These are phyloP conservation scores for Monilinia fructicola DNA, from an alignment of 2,329 filamentous ascomycete species.

Conservation along the genomic window DNA sequence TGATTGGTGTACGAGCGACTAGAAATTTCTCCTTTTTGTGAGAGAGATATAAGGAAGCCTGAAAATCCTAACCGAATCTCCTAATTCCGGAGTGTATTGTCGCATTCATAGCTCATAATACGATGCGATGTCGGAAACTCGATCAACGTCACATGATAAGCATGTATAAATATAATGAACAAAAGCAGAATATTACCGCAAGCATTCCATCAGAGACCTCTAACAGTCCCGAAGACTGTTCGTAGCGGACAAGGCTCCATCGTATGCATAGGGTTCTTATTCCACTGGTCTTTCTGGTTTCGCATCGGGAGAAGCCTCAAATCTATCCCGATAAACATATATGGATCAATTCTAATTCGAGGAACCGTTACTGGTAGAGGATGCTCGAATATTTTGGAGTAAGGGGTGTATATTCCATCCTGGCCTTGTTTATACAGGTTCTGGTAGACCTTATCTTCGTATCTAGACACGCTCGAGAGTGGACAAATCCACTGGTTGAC, in stretches of 20 bases:
- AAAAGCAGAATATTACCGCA: no score
- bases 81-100: background rate
- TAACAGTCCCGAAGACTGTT: no score
- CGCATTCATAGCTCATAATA: background rate
- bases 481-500: background rate
- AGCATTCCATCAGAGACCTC: no score
- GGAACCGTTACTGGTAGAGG: background rate
- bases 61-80: background rate
- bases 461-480: background rate
- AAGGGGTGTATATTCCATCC: background rate
- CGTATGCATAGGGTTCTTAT: no score
- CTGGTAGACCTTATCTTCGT: no score
- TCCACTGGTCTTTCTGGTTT: no score
- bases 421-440: background rate
- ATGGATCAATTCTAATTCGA: background rate
- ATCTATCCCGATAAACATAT: background rate
- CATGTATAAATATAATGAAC: background rate
- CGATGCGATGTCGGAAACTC: background rate
- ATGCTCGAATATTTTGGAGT: rapidly evolving
- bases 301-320: background rate
- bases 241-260: no score
- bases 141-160: background rate
- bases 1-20: no score
- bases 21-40: no score
- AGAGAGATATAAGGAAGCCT: background rate